These are phyloP conservation scores for Thermothielavioides terrestris DNA, from an alignment of 495 filamentous ascomycete species.

Conservation along the genomic window DNA sequence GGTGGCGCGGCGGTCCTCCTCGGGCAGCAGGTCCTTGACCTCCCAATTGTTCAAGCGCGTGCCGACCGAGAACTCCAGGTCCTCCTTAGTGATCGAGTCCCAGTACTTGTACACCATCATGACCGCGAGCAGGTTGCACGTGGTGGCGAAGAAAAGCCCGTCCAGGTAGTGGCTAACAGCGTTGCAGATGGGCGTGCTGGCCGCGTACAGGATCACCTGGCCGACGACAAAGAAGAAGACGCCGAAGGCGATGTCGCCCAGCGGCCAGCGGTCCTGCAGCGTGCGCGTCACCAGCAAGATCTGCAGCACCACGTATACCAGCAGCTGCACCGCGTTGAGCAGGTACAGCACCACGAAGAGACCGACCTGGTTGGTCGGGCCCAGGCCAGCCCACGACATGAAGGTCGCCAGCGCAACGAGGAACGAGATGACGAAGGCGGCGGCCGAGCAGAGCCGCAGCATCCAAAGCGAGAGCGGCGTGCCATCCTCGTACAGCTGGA, in stretches of 20 bases:
- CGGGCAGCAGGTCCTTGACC: conserved; percentile 87
- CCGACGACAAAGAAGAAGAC: conserved; percentile 86
- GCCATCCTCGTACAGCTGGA: conserved; percentile 98
- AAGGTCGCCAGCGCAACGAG: conserved; percentile 86
- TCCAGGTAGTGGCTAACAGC: conserved; percentile 88
- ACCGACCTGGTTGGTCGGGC: conserved; percentile 75
- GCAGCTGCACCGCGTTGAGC: conserved; percentile 75
- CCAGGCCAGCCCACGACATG: conserved; percentile 80
- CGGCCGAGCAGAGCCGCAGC: conserved; percentile 63
- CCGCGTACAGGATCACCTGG: conserved; percentile 86
- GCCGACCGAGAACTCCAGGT: conserved; percentile 95
- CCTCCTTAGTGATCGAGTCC: conserved; percentile 98
- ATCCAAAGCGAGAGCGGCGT: conserved; percentile 93
- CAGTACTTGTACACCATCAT: conserved; percentile 99
- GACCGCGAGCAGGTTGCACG: conserved; percentile 86
- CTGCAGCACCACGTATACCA: conserved; percentile 83
- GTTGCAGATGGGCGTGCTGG: conserved; percentile 78
- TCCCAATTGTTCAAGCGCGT: conserved; percentile 96
- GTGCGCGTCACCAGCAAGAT: conserved; percentile 81
- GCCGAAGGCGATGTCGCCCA: conserved; percentile 89
- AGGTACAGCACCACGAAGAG: conserved; percentile 91
- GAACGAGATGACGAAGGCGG: conserved; percentile 80
- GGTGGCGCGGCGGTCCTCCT: conserved; percentile 74
- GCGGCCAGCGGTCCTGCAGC: conserved; percentile 88
- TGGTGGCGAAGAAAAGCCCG: conserved; percentile 88